These are phyloP conservation scores for Fusarium neocosmosporiellum DNA, from an alignment of 2,329 filamentous ascomycete species.

Conservation along the genomic window DNA sequence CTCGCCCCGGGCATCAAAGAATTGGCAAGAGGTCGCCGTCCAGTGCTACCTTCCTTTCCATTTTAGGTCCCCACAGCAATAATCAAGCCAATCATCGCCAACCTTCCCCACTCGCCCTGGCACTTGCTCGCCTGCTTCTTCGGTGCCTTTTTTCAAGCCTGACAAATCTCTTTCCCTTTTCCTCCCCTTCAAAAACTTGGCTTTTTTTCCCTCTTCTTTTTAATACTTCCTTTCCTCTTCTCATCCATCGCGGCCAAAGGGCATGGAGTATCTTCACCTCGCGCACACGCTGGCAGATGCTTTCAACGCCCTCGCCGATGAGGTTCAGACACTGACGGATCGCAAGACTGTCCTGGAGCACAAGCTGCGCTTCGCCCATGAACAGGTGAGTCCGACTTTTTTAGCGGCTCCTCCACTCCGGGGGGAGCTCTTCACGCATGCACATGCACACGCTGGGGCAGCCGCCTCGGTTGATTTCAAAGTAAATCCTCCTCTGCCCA, in stretches of 20 bases:
- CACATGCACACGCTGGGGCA: background rate
- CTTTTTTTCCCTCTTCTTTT: conserved; percentile 1
- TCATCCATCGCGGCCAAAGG: conserved; percentile 36
- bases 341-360: conserved; percentile 74
- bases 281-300: conserved; percentile 71
- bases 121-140: conserved; percentile 21
- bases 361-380: conserved; percentile 73
- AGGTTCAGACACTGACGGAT: conserved; percentile 72
- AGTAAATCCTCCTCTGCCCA: conserved; percentile 17
- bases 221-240: conserved; percentile 10
- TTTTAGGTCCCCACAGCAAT: conserved; percentile 2
- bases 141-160: conserved; percentile 25
- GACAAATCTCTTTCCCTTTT: conserved; percentile 37
- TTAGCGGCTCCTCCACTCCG: background rate
- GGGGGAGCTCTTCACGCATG: background rate
- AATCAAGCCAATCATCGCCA: conserved; percentile 11
- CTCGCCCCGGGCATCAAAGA: background rate
- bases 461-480: conserved; percentile 29
- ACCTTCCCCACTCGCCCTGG: conserved; percentile 28
- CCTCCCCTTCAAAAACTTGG: conserved; percentile 23
- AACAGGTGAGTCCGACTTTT: conserved; percentile 64
- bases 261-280: conserved; percentile 54
- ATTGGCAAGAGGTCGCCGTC: background rate
- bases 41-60: background rate
- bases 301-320: conserved; percentile 72